Conservation (phyloP, 352 stramenopile species). For the Thalassiosira livingstoniorum region DNA sequence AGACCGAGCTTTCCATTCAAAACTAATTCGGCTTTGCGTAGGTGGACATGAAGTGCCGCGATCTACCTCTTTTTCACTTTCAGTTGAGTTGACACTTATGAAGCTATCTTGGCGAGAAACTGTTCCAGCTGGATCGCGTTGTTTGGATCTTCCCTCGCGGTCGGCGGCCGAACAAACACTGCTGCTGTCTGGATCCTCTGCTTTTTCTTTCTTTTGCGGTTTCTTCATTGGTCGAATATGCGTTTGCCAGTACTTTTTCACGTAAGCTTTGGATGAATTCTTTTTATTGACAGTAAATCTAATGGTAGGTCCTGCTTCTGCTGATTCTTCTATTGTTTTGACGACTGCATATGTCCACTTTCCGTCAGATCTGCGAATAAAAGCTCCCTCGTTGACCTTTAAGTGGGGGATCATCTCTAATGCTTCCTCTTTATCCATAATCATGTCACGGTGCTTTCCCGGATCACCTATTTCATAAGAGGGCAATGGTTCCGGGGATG, state of each 20-base stretch:
- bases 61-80: conserved; percentile 10
- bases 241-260: conserved; percentile 56
- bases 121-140: conserved; percentile 28
- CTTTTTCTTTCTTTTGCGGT: not conserved
- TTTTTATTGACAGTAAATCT: conserved; percentile 50
- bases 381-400: conserved; percentile 49
- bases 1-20: conserved; percentile 29
- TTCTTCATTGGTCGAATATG: conserved; percentile 53
- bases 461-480: conserved; percentile 50
- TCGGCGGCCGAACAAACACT: conserved; percentile 9
- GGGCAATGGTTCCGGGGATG: not conserved
- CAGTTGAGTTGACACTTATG: not conserved
- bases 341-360: conserved; percentile 62
- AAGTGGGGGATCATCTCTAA: conserved; percentile 35
- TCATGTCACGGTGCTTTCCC: conserved; percentile 48
- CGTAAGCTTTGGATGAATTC: conserved; percentile 61
- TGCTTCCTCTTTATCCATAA: conserved; percentile 41
- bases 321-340: conserved; percentile 45
- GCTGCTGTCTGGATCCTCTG: not conserved
- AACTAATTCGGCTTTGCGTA: conserved; percentile 32
- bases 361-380: conserved; percentile 59
- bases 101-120: conserved; percentile 19
- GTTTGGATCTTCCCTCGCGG: conserved; percentile 37
- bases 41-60: conserved; percentile 46
- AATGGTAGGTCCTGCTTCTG: conserved; percentile 40